Conservation (phyloP, 768 basidiomycete species). For the Mycena filopes region DNA sequence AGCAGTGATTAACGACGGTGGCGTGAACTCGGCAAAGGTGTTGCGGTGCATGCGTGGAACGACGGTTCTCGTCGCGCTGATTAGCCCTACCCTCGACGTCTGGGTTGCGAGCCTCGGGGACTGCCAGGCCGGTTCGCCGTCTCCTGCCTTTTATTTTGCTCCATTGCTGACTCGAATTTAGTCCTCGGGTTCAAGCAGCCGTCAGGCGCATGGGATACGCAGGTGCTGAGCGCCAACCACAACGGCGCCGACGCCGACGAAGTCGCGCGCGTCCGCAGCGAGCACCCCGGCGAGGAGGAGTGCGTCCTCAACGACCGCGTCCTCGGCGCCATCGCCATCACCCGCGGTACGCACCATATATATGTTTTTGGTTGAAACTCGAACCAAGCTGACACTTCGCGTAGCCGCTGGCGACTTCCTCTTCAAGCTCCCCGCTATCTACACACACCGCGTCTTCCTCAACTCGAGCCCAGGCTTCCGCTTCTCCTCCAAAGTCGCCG, state of each 20-base stretch:
- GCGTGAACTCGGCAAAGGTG: constrained; percentile 47
- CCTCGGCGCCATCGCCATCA: constrained; percentile 66
- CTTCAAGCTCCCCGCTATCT: constrained; percentile 63
- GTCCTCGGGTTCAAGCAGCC: constrained; percentile 53
- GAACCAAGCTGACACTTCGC: not conserved
- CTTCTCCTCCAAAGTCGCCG: constrained; percentile 48
- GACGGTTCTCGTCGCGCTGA: constrained; percentile 59
- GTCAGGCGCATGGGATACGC: constrained; percentile 49
- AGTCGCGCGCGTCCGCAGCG: constrained; percentile 49
- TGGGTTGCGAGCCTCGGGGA: constrained; percentile 71
- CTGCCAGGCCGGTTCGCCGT: constrained; percentile 59
- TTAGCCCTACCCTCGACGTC: constrained; percentile 56
- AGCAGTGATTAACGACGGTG: constrained; percentile 52
- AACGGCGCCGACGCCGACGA: constrained; percentile 59
- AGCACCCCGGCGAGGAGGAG: constrained; percentile 60
- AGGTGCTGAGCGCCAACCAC: constrained; percentile 58
- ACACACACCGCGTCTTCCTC: constrained; percentile 58
- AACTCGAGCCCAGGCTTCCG: constrained; percentile 51
- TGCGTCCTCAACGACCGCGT: constrained; percentile 57
- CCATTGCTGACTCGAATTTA: constrained; percentile 27
- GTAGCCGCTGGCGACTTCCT: constrained; percentile 64
- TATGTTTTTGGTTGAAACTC: not conserved
- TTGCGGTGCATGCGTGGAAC: constrained; percentile 62
- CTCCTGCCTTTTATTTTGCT: not conserved
- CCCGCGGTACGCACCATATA: constrained; percentile 53